Percentiles rank a stretch among this genome's conserved stretches.
Evolutionary conservation across 305 asterid species (phyloP).

Genomic region (Fraxinus sp.): DNA sequence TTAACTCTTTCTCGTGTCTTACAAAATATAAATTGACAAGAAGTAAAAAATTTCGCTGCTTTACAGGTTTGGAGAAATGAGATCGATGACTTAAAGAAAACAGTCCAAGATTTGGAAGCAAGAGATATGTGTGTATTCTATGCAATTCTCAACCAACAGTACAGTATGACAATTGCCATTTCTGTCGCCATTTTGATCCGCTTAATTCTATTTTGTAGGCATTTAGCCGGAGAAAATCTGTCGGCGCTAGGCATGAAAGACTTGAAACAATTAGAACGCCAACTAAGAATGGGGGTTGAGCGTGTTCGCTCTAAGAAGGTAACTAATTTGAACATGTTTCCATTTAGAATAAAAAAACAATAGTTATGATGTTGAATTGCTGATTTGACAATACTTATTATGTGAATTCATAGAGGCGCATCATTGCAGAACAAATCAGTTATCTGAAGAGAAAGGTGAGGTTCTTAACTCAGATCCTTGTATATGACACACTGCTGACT

Average conservation of each 20-base stretch:
- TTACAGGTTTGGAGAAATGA: conserved; percentile 52
- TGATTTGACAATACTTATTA: background rate
- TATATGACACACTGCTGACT: background rate
- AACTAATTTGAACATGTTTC: background rate
- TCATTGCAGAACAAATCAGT: conserved; percentile 42
- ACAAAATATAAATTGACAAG: background rate
- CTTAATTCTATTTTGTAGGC: conserved; percentile 26
- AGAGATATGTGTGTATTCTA: conserved; percentile 35
- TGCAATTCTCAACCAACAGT: background rate
- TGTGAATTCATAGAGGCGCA: conserved; percentile 35
- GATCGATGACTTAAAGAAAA: conserved; percentile 48
- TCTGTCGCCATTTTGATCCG: background rate
- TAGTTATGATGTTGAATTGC: background rate
- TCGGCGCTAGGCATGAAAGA: conserved; percentile 56
- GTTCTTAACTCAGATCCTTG: background rate
- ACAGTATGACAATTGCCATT: background rate
- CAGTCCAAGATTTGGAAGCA: conserved; percentile 48
- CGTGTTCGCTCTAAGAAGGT: conserved; percentile 61
- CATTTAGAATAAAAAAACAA: background rate
- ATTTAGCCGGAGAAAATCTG: conserved; percentile 57
- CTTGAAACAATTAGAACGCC: conserved; percentile 58
- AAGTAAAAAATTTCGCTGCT: background rate
- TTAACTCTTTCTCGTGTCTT: background rate
- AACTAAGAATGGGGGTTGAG: conserved; percentile 50
- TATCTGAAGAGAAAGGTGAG: conserved; percentile 51